Conservation (phyloP, 164 flowering plant genomes). For the Malania oleifera region DNA sequence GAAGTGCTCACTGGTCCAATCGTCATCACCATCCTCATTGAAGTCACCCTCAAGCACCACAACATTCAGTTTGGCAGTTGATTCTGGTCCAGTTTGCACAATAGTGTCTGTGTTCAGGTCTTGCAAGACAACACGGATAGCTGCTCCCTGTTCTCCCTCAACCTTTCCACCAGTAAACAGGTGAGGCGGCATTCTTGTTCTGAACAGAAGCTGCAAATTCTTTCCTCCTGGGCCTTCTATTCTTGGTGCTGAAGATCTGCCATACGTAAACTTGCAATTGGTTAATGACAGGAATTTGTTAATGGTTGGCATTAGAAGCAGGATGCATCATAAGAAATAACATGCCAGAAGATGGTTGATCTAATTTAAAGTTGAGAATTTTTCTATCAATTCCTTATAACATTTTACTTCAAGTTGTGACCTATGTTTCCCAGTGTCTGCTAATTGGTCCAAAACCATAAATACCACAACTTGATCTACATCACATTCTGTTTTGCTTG, state of each 20-base stretch:
- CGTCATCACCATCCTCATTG: constrained; percentile 45
- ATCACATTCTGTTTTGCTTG: too few relatives aligned
- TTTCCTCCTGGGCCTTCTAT: constrained; percentile 38
- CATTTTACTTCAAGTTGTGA: too few relatives aligned
- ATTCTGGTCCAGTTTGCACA: constrained; percentile 39
- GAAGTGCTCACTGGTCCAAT: constrained; percentile 50
- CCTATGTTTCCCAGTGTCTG: too few relatives aligned
- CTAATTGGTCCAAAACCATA: too few relatives aligned
- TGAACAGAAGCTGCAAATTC: constrained; percentile 42
- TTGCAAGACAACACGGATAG: constrained; percentile 43
- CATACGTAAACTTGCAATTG: constrained; percentile 1
- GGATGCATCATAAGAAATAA: too few relatives aligned
- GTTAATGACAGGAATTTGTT: not conserved
- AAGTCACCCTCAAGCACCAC: constrained; percentile 66
- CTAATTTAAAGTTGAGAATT: too few relatives aligned
- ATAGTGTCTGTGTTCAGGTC: constrained; percentile 35
- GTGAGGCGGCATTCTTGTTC: constrained; percentile 57
- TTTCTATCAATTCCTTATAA: too few relatives aligned
- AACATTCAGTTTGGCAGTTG: constrained; percentile 41
- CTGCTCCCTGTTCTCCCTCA: constrained; percentile 57
- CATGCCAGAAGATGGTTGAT: too few relatives aligned
- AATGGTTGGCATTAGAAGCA: too few relatives aligned
- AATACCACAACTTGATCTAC: too few relatives aligned
- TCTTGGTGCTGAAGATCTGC: constrained; percentile 42
- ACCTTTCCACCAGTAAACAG: constrained; percentile 55